Percentiles rank a stretch among this genome's conserved stretches.
These are phyloP conservation scores for Harrya chromipes DNA, from an alignment of 768 basidiomycete genomes.

Conservation along the genomic window DNA sequence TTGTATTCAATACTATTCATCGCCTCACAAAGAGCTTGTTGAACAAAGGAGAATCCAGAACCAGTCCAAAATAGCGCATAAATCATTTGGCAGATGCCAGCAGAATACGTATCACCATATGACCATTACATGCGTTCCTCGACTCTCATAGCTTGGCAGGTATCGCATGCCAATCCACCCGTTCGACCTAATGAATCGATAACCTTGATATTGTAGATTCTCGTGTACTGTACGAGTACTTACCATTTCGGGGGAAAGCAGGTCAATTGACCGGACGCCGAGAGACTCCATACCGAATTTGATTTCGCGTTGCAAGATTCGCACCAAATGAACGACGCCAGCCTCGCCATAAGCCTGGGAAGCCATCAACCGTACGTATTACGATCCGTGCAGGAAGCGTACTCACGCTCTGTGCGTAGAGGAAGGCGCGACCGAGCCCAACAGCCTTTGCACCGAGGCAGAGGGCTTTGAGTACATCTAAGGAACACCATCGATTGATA, in stretches of 20 bases:
- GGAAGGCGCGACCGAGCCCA: constrained; percentile 80
- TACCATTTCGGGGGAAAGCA: constrained; percentile 77
- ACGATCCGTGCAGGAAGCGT: not conserved
- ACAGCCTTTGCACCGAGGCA: constrained; percentile 87
- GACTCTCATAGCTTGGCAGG: constrained; percentile 23
- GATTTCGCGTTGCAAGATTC: constrained; percentile 77
- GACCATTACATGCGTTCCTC: not conserved
- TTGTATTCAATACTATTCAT: too few relatives aligned
- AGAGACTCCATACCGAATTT: constrained; percentile 70
- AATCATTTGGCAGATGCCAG: not conserved
- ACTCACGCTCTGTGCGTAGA: constrained; percentile 81
- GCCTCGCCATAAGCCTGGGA: constrained; percentile 69
- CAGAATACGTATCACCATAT: not conserved
- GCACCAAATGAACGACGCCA: constrained; percentile 63
- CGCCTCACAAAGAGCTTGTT: not conserved
- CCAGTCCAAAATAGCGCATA: not conserved
- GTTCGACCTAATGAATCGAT: constrained; percentile 45
- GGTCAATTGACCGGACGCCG: constrained; percentile 61
- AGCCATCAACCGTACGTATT: constrained; percentile 3
- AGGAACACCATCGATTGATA: not conserved
- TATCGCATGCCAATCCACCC: constrained; percentile 58
- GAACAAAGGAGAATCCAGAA: too few relatives aligned
- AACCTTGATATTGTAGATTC: constrained; percentile 1
- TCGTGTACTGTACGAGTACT: constrained; percentile 12
- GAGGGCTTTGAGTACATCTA: constrained; percentile 85